These are phyloP conservation scores for Apophysomyces elegans DNA, from an alignment of 371 early-diverging fungal species.

Conservation along the genomic window DNA sequence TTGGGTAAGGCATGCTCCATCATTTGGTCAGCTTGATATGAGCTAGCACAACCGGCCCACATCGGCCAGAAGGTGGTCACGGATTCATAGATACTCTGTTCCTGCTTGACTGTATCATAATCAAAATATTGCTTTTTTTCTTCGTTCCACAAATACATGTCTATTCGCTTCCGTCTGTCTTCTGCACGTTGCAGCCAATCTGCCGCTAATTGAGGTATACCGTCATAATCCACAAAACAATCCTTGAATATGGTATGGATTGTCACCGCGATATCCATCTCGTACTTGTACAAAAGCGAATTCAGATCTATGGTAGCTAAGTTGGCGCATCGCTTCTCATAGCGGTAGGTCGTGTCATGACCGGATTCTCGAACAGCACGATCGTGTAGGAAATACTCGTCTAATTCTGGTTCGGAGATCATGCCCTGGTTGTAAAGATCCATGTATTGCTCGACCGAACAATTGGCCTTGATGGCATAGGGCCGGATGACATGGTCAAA, in stretches of 20 bases:
- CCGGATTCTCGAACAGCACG: slow-evolving; percentile 94
- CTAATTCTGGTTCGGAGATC: slow-evolving; percentile 79
- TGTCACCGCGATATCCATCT: slow-evolving; percentile 78
- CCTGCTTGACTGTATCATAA: slow-evolving; percentile 53
- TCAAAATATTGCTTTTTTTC: slow-evolving; percentile 55
- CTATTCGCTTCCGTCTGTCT: slow-evolving; percentile 52
- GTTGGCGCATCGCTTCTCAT: slow-evolving; percentile 86
- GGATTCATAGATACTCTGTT: slow-evolving; percentile 62
- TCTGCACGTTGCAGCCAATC: slow-evolving; percentile 52
- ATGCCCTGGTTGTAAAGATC: slow-evolving; percentile 60
- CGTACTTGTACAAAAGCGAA: slow-evolving; percentile 88
- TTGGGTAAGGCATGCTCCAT: slow-evolving; percentile 43
- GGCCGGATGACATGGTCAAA: slow-evolving; percentile 87
- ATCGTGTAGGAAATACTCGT: slow-evolving; percentile 92
- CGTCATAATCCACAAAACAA: slow-evolving; percentile 39
- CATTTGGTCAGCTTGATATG: slow-evolving; percentile 62
- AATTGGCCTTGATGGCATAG: slow-evolving; percentile 67
- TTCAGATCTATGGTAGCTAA: slow-evolving; percentile 91
- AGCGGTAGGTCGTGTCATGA: slow-evolving; percentile 92
- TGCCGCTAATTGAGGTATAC: slow-evolving; percentile 29
- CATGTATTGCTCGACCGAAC: slow-evolving; percentile 70
- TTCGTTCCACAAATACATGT: slow-evolving; percentile 67
- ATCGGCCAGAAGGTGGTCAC: slow-evolving; percentile 73
- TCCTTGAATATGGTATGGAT: slow-evolving; percentile 62
- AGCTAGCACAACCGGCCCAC: slow-evolving; percentile 67